phyloP scores from a whole-genome alignment of 345 rosid genomes.

The Linum lewisii region DNA sequence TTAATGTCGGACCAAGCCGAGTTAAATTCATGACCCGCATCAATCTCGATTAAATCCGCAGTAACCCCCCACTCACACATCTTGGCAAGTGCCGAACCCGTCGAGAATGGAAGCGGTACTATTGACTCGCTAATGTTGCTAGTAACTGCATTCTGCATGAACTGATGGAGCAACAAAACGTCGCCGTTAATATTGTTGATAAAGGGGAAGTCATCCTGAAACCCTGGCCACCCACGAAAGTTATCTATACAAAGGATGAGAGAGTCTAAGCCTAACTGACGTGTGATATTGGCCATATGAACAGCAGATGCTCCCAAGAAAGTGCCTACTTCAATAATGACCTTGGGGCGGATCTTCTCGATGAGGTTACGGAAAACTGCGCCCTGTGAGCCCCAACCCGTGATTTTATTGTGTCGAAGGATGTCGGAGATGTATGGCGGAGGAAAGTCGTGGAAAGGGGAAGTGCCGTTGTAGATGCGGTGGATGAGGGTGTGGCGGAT shows the following conservation, averaged over 20 bases:
- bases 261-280: conserved; percentile 35
- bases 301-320: conserved; percentile 72
- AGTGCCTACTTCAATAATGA: conserved; percentile 56
- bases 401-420: conserved; percentile 27
- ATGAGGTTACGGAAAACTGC: conserved; percentile 46
- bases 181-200: conserved; percentile 43
- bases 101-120: conserved; percentile 54
- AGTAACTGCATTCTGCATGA: conserved; percentile 46
- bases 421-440: conserved; percentile 29
- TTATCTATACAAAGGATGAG: conserved; percentile 58
- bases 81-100: conserved; percentile 41
- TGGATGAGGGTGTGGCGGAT: conserved; percentile 35
- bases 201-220: conserved; percentile 39
- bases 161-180: conserved; percentile 45
- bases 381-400: conserved; percentile 72
- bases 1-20: background rate
- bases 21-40: background rate
- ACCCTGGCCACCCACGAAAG: conserved; percentile 71
- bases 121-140: conserved; percentile 26
- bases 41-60: conserved; percentile 1
- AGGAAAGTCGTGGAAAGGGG: conserved; percentile 47
- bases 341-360: conserved; percentile 36
- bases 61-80: conserved; percentile 56
- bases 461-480: conserved; percentile 36
- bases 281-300: conserved; percentile 60